A percentile compares a stretch with the other conserved stretches of the same genome.
phyloP scores from a whole-genome alignment of 768 basidiomycete genomes.

The Austroboletus festivus region DNA sequence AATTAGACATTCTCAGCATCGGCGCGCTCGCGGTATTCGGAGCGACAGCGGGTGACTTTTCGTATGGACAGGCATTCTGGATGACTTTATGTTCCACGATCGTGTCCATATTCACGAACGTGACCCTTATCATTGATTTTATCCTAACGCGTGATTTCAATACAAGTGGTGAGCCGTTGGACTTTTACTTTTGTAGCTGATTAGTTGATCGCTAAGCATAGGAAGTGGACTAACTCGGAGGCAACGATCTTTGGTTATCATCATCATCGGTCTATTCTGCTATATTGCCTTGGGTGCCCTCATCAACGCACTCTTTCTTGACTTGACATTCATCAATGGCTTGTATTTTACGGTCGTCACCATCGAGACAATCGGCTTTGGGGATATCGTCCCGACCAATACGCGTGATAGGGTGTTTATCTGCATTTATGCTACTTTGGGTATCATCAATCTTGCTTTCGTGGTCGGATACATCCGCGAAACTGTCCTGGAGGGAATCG shows the following conservation, averaged over 20 bases:
- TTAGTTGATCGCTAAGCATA: constrained; percentile 21
- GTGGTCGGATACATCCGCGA: constrained; percentile 65
- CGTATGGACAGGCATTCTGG: constrained; percentile 73
- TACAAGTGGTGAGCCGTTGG: constrained; percentile 47
- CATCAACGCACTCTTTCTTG: constrained; percentile 46
- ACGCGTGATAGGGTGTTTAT: constrained; percentile 56
- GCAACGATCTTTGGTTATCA: constrained; percentile 76
- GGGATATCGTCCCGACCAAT: constrained; percentile 61
- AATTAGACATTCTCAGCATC: constrained; percentile 67
- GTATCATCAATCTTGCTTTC: constrained; percentile 62
- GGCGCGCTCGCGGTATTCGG: constrained; percentile 58
- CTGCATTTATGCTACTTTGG: constrained; percentile 54
- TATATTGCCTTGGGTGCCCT: constrained; percentile 76
- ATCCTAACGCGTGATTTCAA: constrained; percentile 58
- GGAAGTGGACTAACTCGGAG: constrained; percentile 79
- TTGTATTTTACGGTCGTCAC: constrained; percentile 74
- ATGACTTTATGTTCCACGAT: constrained; percentile 73
- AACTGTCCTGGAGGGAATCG: constrained; percentile 68
- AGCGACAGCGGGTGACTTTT: constrained; percentile 62
- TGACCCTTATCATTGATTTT: constrained; percentile 65
- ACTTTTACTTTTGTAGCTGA: background rate
- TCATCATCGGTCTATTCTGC: constrained; percentile 68
- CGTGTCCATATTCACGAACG: constrained; percentile 60
- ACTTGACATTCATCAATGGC: constrained; percentile 64
- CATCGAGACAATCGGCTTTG: constrained; percentile 74